Evolutionary conservation across 129 eudicot genomes (phyloP).

Genomic region (Arctium lappa): DNA sequence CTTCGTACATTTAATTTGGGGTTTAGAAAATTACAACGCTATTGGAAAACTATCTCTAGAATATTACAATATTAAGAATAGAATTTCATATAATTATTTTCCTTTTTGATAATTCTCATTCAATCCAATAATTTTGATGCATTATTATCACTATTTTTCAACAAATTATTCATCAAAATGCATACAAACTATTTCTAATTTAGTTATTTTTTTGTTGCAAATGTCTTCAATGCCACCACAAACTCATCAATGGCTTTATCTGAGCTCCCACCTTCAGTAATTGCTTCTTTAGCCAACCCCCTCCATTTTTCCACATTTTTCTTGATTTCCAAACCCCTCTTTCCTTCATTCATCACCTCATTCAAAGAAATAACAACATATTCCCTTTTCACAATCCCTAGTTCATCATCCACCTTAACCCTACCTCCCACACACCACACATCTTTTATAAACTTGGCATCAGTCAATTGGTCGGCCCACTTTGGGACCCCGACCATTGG

Average conservation of each 20-base stretch:
- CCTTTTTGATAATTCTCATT: too few relatives aligned
- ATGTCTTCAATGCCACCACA: slow-evolving; percentile 24
- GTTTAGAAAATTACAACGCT: too few relatives aligned
- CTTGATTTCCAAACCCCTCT: slow-evolving; percentile 34
- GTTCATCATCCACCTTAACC: slow-evolving; percentile 39
- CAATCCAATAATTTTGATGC: too few relatives aligned
- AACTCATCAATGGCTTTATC: slow-evolving; percentile 54
- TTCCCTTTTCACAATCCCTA: slow-evolving; percentile 46
- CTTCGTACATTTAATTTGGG: too few relatives aligned
- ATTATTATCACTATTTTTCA: too few relatives aligned
- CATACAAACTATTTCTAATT: too few relatives aligned
- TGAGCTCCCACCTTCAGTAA: slow-evolving; percentile 60
- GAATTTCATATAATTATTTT: too few relatives aligned
- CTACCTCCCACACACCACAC: slow-evolving; percentile 60
- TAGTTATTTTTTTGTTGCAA: not conserved
- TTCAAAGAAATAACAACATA: slow-evolving; percentile 39
- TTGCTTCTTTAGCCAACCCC: slow-evolving; percentile 46
- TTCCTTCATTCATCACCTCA: slow-evolving; percentile 50
- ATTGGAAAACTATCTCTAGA: too few relatives aligned
- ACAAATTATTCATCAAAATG: too few relatives aligned
- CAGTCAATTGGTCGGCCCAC: slow-evolving; percentile 57
- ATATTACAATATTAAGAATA: too few relatives aligned
- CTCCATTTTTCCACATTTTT: slow-evolving; percentile 49
- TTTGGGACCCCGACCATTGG: slow-evolving; percentile 68
- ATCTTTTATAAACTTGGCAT: slow-evolving; percentile 57